Percentiles rank a stretch among this genome's conserved stretches.
phyloP scores from a whole-genome alignment of 305 asterid genomes.

The Nicotiana rustica region DNA sequence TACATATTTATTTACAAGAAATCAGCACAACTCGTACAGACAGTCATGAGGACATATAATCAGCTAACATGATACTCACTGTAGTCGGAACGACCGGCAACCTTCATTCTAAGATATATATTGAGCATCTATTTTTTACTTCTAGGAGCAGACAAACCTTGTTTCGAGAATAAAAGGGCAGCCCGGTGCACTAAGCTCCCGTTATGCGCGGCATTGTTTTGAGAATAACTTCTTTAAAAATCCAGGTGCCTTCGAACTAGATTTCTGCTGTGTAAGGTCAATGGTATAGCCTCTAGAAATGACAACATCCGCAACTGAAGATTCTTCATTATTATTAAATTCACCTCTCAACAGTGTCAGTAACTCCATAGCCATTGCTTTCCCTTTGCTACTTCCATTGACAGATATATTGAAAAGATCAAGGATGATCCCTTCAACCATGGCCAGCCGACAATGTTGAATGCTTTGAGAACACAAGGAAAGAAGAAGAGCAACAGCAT shows the following conservation, averaged over 20 bases:
- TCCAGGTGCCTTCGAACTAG: conserved; percentile 46
- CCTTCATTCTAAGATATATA: background rate
- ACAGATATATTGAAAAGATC: conserved; percentile 54
- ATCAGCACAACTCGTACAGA: conserved; percentile 2
- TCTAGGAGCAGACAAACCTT: background rate
- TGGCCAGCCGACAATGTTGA: conserved; percentile 55
- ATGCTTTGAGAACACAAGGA: conserved; percentile 64
- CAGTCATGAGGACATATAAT: background rate
- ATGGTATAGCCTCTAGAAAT: conserved; percentile 27
- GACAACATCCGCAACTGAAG: conserved; percentile 39
- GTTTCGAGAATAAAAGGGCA: conserved; percentile 41
- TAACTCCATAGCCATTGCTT: conserved; percentile 65
- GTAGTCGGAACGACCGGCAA: too few relatives aligned
- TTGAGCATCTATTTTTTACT: conserved; percentile 7
- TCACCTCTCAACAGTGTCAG: conserved; percentile 65
- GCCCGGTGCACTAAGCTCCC: too few relatives aligned
- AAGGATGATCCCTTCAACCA: conserved; percentile 63
- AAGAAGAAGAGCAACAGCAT: conserved; percentile 70
- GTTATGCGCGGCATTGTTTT: conserved; percentile 12
- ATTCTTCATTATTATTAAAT: conserved; percentile 40
- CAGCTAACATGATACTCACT: background rate
- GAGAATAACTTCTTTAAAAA: conserved; percentile 56
- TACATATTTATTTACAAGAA: background rate
- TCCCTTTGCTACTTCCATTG: conserved; percentile 63
- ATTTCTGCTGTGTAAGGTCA: conserved; percentile 36